Evolutionary conservation across 345 rosid genomes (phyloP).

Genomic region (Corchorus capsularis): DNA sequence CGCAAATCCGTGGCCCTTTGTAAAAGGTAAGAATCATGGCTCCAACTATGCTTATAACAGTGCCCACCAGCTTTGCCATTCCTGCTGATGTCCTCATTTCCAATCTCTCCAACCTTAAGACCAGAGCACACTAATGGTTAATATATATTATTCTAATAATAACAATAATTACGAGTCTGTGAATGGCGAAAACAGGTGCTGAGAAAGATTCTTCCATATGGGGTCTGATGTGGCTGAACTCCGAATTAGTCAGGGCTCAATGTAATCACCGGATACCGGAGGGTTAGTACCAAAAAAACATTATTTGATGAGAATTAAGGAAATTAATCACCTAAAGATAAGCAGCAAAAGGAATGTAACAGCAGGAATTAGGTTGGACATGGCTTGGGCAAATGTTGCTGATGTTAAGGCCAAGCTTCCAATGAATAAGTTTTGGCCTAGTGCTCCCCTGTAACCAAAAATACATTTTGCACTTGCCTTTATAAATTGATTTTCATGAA

Average conservation of each 20-base stretch:
- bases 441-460: background rate
- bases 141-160: too few species aligned
- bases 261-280: too few species aligned
- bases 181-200: too few species aligned
- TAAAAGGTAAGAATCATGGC: slow-evolving; percentile 63
- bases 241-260: too few species aligned
- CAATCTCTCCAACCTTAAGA: slow-evolving; percentile 50
- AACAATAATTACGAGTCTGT: too few species aligned
- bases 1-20: slow-evolving; percentile 40
- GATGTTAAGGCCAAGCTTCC: slow-evolving; percentile 15
- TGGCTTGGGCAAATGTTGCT: background rate
- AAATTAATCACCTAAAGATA: background rate
- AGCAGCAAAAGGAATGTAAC: slow-evolving; percentile 6
- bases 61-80: slow-evolving; percentile 54
- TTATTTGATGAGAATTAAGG: too few species aligned
- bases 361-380: slow-evolving; percentile 11
- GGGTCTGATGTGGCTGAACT: too few species aligned
- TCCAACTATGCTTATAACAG: slow-evolving; percentile 51
- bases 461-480: too few species aligned
- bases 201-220: too few species aligned
- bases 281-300: too few species aligned
- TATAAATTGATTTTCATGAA: too few species aligned
- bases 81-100: slow-evolving; percentile 32
- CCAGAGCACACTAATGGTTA: too few species aligned
- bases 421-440: slow-evolving; percentile 9